These are phyloP conservation scores for Pestalotiopsis sp. DNA, from an alignment of 2,329 filamentous ascomycete species.

Conservation along the genomic window DNA sequence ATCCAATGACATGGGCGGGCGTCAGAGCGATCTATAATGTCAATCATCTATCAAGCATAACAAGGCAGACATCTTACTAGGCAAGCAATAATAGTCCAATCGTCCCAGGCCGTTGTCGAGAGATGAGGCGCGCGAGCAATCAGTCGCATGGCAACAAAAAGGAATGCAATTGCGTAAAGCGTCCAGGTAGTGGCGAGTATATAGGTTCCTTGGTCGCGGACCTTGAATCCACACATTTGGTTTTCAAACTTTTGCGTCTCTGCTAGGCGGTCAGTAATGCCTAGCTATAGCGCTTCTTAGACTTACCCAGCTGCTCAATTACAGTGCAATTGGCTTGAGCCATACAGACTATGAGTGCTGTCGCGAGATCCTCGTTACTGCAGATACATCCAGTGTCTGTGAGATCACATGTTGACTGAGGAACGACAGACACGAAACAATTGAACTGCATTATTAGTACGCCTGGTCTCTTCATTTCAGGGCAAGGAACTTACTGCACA, in stretches of 20 bases:
- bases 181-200: not conserved
- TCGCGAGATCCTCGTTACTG: not conserved
- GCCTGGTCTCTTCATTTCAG: not conserved
- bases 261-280: not conserved
- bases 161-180: not conserved
- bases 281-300: not conserved
- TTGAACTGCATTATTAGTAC: not conserved
- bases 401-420: not conserved
- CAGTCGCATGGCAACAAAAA: not conserved
- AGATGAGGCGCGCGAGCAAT: not conserved
- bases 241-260: slow-evolving; percentile 1
- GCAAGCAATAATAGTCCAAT: slow-evolving; percentile 1
- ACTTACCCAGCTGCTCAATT: not conserved
- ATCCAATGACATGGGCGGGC: not conserved
- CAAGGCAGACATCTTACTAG: not conserved
- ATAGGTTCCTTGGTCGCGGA: not conserved
- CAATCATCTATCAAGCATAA: too few relatives aligned
- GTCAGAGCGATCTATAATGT: not conserved
- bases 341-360: not conserved
- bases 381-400: slow-evolving; percentile 1
- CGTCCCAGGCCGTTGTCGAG: not conserved
- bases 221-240: not conserved
- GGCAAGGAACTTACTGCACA: not conserved
- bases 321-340: not conserved
- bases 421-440: not conserved